Evolutionary conservation across 2,329 filamentous ascomycete genomes (phyloP).

Genomic region (Monilinia aucupariae): DNA sequence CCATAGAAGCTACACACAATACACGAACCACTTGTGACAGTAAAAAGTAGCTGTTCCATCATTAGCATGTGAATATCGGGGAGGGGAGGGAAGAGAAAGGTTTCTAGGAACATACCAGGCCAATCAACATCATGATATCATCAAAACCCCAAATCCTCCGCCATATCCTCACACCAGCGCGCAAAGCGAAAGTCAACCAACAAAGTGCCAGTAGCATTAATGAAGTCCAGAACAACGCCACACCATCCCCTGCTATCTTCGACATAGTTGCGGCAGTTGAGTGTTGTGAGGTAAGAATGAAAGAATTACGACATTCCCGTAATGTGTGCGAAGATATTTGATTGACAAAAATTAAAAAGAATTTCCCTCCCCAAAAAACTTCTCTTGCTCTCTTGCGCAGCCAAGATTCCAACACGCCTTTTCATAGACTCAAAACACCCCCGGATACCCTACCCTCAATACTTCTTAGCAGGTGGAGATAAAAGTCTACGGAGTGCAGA

Average conservation of each 20-base stretch:
- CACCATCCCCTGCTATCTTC: conserved; percentile 28
- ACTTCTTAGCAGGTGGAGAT: no score
- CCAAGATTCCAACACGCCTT: background rate
- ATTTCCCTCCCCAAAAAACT: background rate
- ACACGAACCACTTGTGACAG: conserved; percentile 18
- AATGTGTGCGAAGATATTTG: background rate
- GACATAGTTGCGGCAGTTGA: conserved; percentile 22
- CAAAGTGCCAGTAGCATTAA: conserved; percentile 26
- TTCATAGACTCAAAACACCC: background rate
- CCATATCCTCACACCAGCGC: conserved; percentile 29
- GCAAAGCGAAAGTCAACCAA: conserved; percentile 27
- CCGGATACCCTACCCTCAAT: background rate
- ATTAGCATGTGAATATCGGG: background rate
- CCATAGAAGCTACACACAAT: conserved; percentile 33
- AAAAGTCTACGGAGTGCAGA: no score
- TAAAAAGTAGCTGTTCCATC: conserved; percentile 2
- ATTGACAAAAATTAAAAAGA: conserved; percentile 1
- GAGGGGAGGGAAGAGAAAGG: background rate
- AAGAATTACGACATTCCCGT: background rate
- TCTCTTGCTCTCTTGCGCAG: background rate
- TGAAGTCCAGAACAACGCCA: conserved; percentile 29
- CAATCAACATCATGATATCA: conserved; percentile 30
- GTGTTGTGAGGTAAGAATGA: background rate
- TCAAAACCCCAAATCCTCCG: conserved; percentile 30
- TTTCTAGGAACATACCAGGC: conserved; percentile 26